Evolutionary conservation across 2,329 filamentous ascomycete genomes (phyloP), one percentile per base, ranked within the genome.

Genomic region (Pestalotiopsis sp.): DNA sequence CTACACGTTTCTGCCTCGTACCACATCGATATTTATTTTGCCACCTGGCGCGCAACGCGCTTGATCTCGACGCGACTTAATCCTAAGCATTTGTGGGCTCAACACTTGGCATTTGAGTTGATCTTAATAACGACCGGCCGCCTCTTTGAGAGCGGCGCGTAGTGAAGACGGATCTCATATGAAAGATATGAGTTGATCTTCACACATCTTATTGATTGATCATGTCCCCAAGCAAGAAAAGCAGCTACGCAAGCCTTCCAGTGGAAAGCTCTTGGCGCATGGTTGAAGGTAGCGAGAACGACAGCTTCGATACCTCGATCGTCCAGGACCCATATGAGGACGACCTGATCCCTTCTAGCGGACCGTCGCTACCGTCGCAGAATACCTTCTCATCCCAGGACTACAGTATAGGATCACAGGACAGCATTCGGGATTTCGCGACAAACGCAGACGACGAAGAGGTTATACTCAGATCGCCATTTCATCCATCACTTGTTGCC

Each of bases 191-290:
- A 62, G 66, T 31, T 38, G 25, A 23, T n/a, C 11, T 38, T 13
- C 20, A n/a, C 4, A 61, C n/a, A 62, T 36, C 14, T 25, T 45
- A 7, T 36, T 52, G 12, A 58, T 52, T 41, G 45, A 66, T 11
- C n/a, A 70, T 70, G 69, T 64, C 69, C 36, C 67, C 63, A 49
- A 70, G 59, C 70, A 72, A 68, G 72, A 72, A 2, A 73, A 71
- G 61, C 69, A 70, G 66, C 41, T 71, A 71, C 62, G 69, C 70
- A 20, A 67, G 71, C 17, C 74, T 84, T 17, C 82, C 83, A 45
- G 81, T 87, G 57, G 85, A 87, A 71, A 84, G 84, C 71, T 89
- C 87, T 23, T 90, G 87, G 87, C 87, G 87, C 72, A 83, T 90
- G 79, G 86, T 90, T 13, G 87, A 90, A 69, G 86, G 85, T 67